Evolutionary conservation across 2,329 filamentous ascomycete species (phyloP).

Genomic region (Cladophialophora bantiana): DNA sequence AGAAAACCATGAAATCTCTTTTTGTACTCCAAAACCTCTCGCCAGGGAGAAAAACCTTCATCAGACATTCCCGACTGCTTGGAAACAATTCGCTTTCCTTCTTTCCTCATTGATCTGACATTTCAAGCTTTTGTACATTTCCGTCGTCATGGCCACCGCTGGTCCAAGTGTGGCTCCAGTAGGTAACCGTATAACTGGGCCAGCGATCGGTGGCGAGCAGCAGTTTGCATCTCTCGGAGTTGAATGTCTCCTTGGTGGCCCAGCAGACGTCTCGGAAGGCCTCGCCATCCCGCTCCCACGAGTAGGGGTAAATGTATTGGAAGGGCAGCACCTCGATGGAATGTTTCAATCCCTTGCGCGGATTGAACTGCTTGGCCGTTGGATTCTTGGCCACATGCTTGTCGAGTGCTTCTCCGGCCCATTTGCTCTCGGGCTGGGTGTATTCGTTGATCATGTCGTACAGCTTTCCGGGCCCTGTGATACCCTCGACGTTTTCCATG

Average conservation of each 20-base stretch:
- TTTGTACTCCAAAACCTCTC: no score
- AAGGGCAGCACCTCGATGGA: constrained; percentile 38
- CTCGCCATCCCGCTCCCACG: constrained; percentile 41
- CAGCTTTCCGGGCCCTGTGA: constrained; percentile 38
- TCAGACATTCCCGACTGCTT: not conserved
- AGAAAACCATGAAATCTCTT: no score
- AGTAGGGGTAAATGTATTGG: constrained; percentile 39
- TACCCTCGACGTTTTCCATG: constrained; percentile 26
- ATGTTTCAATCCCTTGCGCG: constrained; percentile 32
- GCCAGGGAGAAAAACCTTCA: no score
- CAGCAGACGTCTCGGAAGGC: constrained; percentile 35
- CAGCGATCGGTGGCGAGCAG: constrained; percentile 37
- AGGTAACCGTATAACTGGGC: constrained; percentile 40
- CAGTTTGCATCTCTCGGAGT: constrained; percentile 37
- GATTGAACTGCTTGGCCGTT: constrained; percentile 34
- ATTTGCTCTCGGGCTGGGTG: constrained; percentile 19
- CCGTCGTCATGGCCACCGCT: constrained; percentile 33
- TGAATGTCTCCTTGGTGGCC: constrained; percentile 33
- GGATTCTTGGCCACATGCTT: constrained; percentile 36
- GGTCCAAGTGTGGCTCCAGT: constrained; percentile 42
- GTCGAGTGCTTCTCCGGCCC: constrained; percentile 31
- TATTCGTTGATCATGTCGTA: constrained; percentile 35
- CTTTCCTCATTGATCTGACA: constrained; percentile 31
- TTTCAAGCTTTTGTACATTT: constrained; percentile 34
- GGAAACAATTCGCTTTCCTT: not conserved